Percentiles rank a stretch among this genome's conserved stretches.
phyloP scores from a whole-genome alignment of 2,329 filamentous ascomycete genomes.

The Cadophora sp. region DNA sequence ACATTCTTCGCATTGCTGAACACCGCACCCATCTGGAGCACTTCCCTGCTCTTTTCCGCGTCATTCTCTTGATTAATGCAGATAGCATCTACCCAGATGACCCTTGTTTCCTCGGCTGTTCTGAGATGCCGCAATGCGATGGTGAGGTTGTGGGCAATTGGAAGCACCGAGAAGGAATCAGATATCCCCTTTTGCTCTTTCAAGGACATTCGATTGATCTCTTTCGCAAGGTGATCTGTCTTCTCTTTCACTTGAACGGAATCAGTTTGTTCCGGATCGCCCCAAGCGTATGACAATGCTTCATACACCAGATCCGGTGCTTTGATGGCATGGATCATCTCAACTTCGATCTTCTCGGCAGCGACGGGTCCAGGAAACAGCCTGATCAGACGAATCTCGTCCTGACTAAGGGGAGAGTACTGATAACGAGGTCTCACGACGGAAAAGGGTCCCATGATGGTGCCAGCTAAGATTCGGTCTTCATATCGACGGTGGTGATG shows the following conservation, averaged over 20 bases:
- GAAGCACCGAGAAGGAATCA: neutral
- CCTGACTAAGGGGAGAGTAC: slow-evolving; percentile 13
- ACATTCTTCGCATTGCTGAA: slow-evolving; percentile 32
- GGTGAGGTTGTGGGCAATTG: slow-evolving; percentile 23
- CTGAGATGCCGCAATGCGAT: slow-evolving; percentile 42
- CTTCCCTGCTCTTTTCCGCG: slow-evolving; percentile 31
- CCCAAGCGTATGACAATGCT: slow-evolving; percentile 30
- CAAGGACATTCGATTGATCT: neutral
- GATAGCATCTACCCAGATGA: slow-evolving; percentile 39
- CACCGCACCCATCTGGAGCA: slow-evolving; percentile 37
- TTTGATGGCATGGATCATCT: slow-evolving; percentile 16
- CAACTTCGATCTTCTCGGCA: slow-evolving; percentile 12
- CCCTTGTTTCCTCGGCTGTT: slow-evolving; percentile 47
- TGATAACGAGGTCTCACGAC: neutral
- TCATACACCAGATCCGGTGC: slow-evolving; percentile 21
- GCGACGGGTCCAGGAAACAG: slow-evolving; percentile 15
- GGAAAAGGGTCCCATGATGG: slow-evolving; percentile 42
- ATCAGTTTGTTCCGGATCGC: neutral
- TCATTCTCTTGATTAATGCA: slow-evolving; percentile 39
- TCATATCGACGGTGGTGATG: slow-evolving; percentile 50
- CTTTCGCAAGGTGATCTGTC: neutral
- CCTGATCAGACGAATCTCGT: slow-evolving; percentile 24
- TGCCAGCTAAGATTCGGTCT: slow-evolving; percentile 39
- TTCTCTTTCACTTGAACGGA: neutral
- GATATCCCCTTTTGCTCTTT: neutral